These are phyloP conservation scores for Lolium rigidum DNA, from an alignment of 176 grass and related monocot genomes.

Conservation along the genomic window DNA sequence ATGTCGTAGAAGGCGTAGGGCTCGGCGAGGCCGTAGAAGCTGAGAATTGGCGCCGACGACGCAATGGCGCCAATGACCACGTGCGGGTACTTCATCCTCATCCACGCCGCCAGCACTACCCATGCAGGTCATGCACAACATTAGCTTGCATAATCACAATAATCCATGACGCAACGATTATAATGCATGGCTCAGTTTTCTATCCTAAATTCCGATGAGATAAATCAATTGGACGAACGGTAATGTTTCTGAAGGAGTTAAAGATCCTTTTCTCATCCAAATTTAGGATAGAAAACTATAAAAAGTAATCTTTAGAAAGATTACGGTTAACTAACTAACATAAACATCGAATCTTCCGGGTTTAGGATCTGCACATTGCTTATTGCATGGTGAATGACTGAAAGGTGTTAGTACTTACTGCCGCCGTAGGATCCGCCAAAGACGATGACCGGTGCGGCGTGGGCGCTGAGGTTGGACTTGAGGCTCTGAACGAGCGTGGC, in stretches of 20 bases:
- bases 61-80: conserved; percentile 61
- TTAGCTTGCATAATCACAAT: neutral
- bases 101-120: conserved; percentile 67
- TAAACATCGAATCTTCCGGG: neutral
- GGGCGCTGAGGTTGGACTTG: conserved; percentile 60
- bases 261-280: no score
- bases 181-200: neutral
- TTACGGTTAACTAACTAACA: neutral
- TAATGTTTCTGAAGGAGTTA: no score
- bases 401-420: conserved; percentile 37
- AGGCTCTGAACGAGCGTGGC: conserved; percentile 55
- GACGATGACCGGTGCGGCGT: conserved; percentile 45
- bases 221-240: no score
- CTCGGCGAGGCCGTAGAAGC: conserved; percentile 41
- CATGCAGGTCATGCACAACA: neutral
- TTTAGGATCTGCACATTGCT: neutral
- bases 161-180: neutral
- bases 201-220: neutral
- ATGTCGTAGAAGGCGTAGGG: conserved; percentile 56
- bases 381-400: neutral
- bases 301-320: no score
- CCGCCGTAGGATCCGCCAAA: conserved; percentile 73
- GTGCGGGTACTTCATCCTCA: conserved; percentile 70
- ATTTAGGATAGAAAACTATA: no score
- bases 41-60: conserved; percentile 62